Conservation (phyloP, 768 basidiomycete species). For the Saitozyma sp. region DNA sequence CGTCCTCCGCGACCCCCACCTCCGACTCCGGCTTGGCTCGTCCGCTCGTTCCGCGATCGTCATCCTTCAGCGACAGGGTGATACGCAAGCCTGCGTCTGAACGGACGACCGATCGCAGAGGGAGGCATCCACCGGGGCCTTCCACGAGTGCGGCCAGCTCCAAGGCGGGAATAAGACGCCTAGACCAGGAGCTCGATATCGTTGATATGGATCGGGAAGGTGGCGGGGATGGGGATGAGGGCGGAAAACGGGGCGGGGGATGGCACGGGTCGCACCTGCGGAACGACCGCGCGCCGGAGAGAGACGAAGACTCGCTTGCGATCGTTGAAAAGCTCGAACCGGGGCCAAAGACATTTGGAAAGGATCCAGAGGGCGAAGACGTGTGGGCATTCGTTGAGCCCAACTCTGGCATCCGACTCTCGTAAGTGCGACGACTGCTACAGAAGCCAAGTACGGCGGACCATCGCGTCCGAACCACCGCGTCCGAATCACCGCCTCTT, state of each 20-base stretch:
- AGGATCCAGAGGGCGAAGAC: conserved; percentile 69
- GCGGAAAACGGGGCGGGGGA: not conserved
- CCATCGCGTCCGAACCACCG: too few species aligned
- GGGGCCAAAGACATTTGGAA: conserved; percentile 73
- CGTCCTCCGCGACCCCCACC: not conserved
- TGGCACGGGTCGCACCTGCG: not conserved
- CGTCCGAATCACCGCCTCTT: not conserved
- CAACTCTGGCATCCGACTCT: conserved; percentile 80
- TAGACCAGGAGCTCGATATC: not conserved
- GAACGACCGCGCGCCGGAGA: conserved; percentile 5
- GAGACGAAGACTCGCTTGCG: conserved; percentile 50
- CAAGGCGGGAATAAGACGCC: too few species aligned
- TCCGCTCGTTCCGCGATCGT: too few species aligned
- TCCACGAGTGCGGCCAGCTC: too few species aligned
- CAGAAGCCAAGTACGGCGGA: too few species aligned
- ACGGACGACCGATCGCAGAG: too few species aligned
- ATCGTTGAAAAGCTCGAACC: conserved; percentile 73
- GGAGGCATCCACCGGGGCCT: too few species aligned
- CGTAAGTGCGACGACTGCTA: conserved; percentile 57
- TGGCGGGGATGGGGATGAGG: not conserved
- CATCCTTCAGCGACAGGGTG: too few species aligned
- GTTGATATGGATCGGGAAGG: not conserved
- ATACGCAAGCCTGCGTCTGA: too few species aligned
- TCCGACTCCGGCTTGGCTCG: not conserved
- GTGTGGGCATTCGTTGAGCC: conserved; percentile 79